Evolutionary conservation across 129 eudicot species (phyloP), one percentile per base, ranked within the genome.

Genomic region (Flaveria bidentis): DNA sequence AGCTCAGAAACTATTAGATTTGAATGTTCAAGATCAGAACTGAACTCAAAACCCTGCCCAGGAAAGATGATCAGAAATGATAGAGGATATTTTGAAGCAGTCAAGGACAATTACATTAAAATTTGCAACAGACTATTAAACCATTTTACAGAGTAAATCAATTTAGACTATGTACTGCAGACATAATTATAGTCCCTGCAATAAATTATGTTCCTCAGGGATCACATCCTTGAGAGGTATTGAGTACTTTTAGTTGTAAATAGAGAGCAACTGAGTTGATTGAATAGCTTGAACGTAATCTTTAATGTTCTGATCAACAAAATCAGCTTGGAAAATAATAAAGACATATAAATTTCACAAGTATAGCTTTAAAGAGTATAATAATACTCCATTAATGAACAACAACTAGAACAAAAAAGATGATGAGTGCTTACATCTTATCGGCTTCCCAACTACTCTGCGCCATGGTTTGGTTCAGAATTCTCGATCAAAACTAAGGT

Each of bases 401-500:
- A 46, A 47, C 46, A 53, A 7, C 52, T 8, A 17, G 49, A 57
- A 28, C 49, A 51, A 20, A 81, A 44, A 64, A 62, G 39, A 77
- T 16, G 44, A 67, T 67, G 25, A 39, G 63, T 50, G n/a, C 81
- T 49, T 85, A 93, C 98, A 93, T 93, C 82, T 93, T 93, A 85
- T 93, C 98, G 23, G 98, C 98, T 88, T 93, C 98, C 98, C 98
- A 93, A 55, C 87, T 90, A 85, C 97, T 90, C 86, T 90, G 97
- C 70, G 97, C 91, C 98, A 93, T 93, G 78, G 25, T 79, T 52
- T 45, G n/a, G 61, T 69, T 67, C 74, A 58, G 73, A 60, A 26
- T 63, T 30, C 57, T 47, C 62, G 67, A 53, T 78, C 49, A 47
- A 46, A 67, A 36, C 15, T 10, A 78, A 63, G 39, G 52, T 26